These are phyloP conservation scores for Fusarium dlaminii DNA, from an alignment of 2,329 filamentous ascomycete genomes.

Conservation along the genomic window DNA sequence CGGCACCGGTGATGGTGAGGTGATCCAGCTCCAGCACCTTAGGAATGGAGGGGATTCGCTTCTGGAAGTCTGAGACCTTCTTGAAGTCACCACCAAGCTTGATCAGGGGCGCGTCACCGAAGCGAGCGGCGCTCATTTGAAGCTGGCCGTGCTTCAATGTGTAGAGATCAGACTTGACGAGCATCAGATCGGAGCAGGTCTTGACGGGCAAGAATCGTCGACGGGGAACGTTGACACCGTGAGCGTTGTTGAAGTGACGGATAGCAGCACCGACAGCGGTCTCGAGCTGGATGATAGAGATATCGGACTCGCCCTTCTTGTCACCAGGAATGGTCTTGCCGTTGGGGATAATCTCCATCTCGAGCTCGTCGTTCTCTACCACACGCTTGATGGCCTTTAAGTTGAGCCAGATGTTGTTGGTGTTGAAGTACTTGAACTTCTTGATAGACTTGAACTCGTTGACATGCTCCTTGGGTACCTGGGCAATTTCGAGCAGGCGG, in stretches of 20 bases:
- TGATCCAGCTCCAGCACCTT: constrained; percentile 94
- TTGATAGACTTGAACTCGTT: constrained; percentile 99
- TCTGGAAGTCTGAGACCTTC: constrained; percentile 98
- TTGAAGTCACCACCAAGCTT: constrained; percentile 99
- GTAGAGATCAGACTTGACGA: constrained; percentile 99
- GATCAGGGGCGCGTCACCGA: constrained; percentile 96
- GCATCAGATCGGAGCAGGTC: constrained; percentile 99
- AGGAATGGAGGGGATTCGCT: constrained; percentile 85
- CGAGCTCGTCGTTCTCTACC: constrained; percentile 96
- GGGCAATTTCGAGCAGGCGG: constrained; percentile 96
- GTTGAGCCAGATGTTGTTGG: constrained; percentile 99
- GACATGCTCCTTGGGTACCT: constrained; percentile 99
- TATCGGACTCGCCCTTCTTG: constrained; percentile 99
- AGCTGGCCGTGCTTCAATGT: constrained; percentile 98
- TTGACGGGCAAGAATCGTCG: constrained; percentile 99
- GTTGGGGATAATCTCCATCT: constrained; percentile 99
- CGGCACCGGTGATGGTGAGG: constrained; percentile 95
- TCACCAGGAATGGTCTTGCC: constrained; percentile 98
- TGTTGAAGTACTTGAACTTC: constrained; percentile 99
- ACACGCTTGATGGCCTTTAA: constrained; percentile 97
- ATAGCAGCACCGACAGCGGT: constrained; percentile 98
- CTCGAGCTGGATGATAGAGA: constrained; percentile 97
- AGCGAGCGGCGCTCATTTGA: constrained; percentile 94
- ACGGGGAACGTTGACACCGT: constrained; percentile 98
- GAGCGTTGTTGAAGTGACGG: constrained; percentile 97